A percentile compares a stretch with the other conserved stretches of the same genome.
Evolutionary conservation across 2,329 filamentous ascomycete genomes (phyloP).

Genomic region (Aotearoamyces nothofagi): DNA sequence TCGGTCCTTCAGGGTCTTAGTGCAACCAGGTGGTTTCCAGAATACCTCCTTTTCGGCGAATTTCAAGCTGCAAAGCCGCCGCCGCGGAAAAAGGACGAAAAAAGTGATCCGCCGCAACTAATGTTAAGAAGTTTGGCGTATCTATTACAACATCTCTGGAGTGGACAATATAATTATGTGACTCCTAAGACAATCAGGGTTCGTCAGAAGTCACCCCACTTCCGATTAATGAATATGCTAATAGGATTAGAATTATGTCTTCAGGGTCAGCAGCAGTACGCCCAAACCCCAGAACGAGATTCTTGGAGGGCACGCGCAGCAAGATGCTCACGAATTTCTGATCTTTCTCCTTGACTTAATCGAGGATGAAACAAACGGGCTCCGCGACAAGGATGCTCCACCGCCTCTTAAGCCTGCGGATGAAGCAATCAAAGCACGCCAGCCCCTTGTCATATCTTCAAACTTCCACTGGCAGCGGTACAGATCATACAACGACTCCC

Average conservation of each 20-base stretch:
- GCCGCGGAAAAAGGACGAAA: conserved; percentile 45
- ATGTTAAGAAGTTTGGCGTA: conserved; percentile 44
- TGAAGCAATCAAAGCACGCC: conserved; percentile 34
- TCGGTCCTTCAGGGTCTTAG: conserved; percentile 75
- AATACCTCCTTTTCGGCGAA: conserved; percentile 42
- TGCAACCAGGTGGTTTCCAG: conserved; percentile 52
- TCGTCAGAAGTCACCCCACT: conserved; percentile 14
- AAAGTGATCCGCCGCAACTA: conserved; percentile 36
- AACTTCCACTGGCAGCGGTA: conserved; percentile 2
- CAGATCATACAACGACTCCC: conserved; percentile 1
- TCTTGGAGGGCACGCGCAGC: conserved; percentile 65
- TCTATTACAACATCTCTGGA: conserved; percentile 28
- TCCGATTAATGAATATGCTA: conserved; percentile 3
- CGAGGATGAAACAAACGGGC: conserved; percentile 71
- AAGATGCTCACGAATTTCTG: conserved; percentile 86
- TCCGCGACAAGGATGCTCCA: conserved; percentile 42
- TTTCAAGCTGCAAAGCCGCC: conserved; percentile 52
- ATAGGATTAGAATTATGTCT: conserved; percentile 40
- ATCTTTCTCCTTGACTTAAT: conserved; percentile 69
- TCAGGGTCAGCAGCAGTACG: conserved; percentile 48
- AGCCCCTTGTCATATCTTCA: conserved; percentile 5
- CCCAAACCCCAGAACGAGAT: conserved; percentile 30
- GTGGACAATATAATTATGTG: conserved; percentile 22
- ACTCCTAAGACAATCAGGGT: conserved; percentile 43
- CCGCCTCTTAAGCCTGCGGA: conserved; percentile 31